A percentile compares a stretch with the other conserved stretches of the same genome.
These are phyloP conservation scores for Euphrasia arctica DNA, from an alignment of 305 asterid species.

Conservation along the genomic window DNA sequence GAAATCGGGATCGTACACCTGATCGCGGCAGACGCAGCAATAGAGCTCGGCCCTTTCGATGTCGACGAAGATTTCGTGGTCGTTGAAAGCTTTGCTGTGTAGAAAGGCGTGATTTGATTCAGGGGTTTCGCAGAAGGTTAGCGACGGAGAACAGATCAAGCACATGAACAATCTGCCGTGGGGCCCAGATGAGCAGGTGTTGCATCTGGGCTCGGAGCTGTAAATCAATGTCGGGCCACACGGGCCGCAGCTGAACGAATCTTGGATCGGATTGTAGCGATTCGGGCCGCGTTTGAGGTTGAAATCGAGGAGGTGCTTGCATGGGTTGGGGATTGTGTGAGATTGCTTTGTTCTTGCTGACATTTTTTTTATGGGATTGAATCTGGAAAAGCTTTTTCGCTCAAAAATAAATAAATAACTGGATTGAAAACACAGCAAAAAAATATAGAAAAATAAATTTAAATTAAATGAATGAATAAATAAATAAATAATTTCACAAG, in stretches of 20 bases:
- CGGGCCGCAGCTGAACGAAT: conserved; percentile 46
- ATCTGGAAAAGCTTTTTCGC: conserved; percentile 11
- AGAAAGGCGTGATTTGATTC: conserved; percentile 49
- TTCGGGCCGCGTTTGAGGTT: conserved; percentile 51
- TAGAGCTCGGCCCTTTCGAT: conserved; percentile 68
- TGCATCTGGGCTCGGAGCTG: conserved; percentile 51
- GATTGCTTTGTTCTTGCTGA: conserved; percentile 43
- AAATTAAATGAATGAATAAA: conserved; percentile 11
- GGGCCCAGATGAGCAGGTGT: conserved; percentile 41
- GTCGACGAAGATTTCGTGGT: conserved; percentile 60
- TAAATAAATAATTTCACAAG: conserved; percentile 24
- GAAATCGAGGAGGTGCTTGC: conserved; percentile 62
- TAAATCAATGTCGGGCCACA: conserved; percentile 50
- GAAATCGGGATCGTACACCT: conserved; percentile 71
- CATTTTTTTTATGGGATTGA: conserved; percentile 34
- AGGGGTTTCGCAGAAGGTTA: conserved; percentile 36
- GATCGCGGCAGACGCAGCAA: conserved; percentile 63
- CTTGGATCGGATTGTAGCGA: conserved; percentile 47
- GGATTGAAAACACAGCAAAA: not conserved
- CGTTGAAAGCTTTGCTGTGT: conserved; percentile 45
- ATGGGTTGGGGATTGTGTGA: conserved; percentile 44
- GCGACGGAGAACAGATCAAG: conserved; percentile 60
- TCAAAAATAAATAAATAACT: conserved; percentile 20
- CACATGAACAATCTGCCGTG: conserved; percentile 56
- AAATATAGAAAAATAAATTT: conserved; percentile 9